phyloP scores from a whole-genome alignment of 176 grass and related monocot species.

The Typha latifolia region DNA sequence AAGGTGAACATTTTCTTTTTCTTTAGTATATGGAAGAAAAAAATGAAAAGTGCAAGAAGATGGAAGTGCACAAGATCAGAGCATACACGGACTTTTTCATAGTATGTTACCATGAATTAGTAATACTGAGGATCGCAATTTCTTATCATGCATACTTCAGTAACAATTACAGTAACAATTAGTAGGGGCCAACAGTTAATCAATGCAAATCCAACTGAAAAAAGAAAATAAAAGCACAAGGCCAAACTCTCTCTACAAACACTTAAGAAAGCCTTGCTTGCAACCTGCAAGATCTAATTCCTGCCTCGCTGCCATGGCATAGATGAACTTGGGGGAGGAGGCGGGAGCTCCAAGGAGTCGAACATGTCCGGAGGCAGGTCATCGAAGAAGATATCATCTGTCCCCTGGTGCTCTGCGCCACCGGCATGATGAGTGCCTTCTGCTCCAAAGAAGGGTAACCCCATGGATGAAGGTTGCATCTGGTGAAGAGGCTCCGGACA shows the following conservation, averaged over 20 bases:
- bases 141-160: too few species aligned
- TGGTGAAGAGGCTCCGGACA: conserved; percentile 19
- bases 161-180: too few species aligned
- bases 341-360: conserved; percentile 25
- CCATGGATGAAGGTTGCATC: conserved; percentile 2
- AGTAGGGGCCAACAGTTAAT: too few species aligned
- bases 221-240: conserved; percentile 1
- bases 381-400: conserved; percentile 28
- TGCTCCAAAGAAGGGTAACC: conserved; percentile 23
- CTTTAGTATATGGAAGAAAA: too few species aligned
- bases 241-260: background rate
- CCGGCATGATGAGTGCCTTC: background rate
- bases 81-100: too few species aligned
- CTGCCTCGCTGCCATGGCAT: background rate
- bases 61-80: too few species aligned
- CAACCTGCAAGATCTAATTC: background rate
- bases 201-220: conserved; percentile 4
- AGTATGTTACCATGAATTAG: too few species aligned
- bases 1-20: too few species aligned
- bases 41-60: too few species aligned
- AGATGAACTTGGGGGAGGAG: conserved; percentile 9
- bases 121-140: too few species aligned
- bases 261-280: background rate
- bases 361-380: conserved; percentile 43
- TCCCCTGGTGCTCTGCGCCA: conserved; percentile 13